Evolutionary conservation across 2,329 filamentous ascomycete species (phyloP).

Genomic region (Alternaria arborescens): DNA sequence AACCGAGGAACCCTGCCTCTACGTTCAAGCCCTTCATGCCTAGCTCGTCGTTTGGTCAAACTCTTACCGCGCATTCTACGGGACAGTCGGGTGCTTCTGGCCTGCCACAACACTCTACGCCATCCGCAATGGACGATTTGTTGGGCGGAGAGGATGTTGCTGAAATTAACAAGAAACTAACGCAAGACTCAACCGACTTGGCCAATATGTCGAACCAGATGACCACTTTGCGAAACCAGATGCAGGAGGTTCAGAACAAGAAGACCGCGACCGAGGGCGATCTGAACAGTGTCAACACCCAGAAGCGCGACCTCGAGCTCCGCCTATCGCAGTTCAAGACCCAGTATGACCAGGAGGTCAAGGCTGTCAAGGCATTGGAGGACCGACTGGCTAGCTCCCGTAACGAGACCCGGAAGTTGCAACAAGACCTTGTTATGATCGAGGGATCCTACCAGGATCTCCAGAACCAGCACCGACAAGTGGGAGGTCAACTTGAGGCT

Average conservation of each 20-base stretch:
- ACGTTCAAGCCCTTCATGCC: constrained; percentile 92
- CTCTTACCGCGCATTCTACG: constrained; percentile 77
- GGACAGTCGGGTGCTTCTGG: constrained; percentile 65
- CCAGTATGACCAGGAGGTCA: constrained; percentile 92
- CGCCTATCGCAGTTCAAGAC: constrained; percentile 84
- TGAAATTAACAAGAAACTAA: constrained; percentile 86
- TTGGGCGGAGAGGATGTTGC: constrained; percentile 84
- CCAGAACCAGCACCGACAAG: constrained; percentile 80
- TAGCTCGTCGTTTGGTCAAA: constrained; percentile 89
- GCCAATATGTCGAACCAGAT: constrained; percentile 97
- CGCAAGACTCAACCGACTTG: constrained; percentile 87
- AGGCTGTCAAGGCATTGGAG: constrained; percentile 83
- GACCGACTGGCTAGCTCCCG: constrained; percentile 80
- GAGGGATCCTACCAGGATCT: constrained; percentile 84
- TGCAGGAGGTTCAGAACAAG: constrained; percentile 90
- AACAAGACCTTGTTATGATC: constrained; percentile 82
- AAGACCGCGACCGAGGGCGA: constrained; percentile 81
- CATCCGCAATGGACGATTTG: constrained; percentile 77
- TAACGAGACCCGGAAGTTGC: constrained; percentile 83
- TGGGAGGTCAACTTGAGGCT: constrained; percentile 76
- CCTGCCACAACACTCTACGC: constrained; percentile 49
- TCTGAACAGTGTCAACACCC: constrained; percentile 78
- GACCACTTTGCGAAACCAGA: constrained; percentile 87
- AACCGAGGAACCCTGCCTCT: constrained; percentile 53
- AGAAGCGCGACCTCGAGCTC: constrained; percentile 93